Percentiles rank a stretch among this genome's conserved stretches.
Evolutionary conservation across 805 yeast species (phyloP).

Genomic region (Teunomyces atbi): DNA sequence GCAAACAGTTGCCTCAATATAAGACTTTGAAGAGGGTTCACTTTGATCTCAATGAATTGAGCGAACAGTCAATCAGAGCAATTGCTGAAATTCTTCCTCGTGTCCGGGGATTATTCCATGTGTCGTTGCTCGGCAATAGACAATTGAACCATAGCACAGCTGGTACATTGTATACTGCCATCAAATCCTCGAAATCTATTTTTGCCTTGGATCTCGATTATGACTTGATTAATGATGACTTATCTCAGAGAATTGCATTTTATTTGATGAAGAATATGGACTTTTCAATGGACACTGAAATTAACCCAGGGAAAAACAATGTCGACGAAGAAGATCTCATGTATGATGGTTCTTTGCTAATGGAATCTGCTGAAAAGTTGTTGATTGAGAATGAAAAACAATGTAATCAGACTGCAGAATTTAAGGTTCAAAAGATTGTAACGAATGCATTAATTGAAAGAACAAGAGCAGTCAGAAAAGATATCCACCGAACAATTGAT

Average conservation of each 20-base stretch:
- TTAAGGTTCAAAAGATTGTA: slow-evolving; percentile 43
- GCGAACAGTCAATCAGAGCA: slow-evolving; percentile 46
- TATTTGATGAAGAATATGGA: slow-evolving; percentile 60
- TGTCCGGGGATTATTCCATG: slow-evolving; percentile 49
- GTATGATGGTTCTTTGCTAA: slow-evolving; percentile 72
- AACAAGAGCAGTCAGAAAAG: slow-evolving; percentile 48
- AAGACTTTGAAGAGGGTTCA: slow-evolving; percentile 49
- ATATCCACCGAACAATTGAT: slow-evolving; percentile 53
- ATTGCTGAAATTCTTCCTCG: slow-evolving; percentile 48
- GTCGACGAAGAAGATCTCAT: slow-evolving; percentile 62
- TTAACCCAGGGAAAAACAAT: slow-evolving; percentile 65
- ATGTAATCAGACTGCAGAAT: slow-evolving; percentile 30
- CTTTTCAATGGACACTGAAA: slow-evolving; percentile 45
- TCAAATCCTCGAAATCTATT: slow-evolving; percentile 45
- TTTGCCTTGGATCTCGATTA: slow-evolving; percentile 54
- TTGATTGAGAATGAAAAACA: slow-evolving; percentile 32
- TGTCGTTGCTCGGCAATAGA: slow-evolving; percentile 53
- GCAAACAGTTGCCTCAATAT: slow-evolving; percentile 45
- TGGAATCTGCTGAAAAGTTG: slow-evolving; percentile 70
- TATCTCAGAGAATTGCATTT: slow-evolving; percentile 53
- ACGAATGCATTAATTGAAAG: slow-evolving; percentile 51
- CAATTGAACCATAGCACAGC: slow-evolving; percentile 43
- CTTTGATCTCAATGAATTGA: slow-evolving; percentile 52
- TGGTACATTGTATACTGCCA: slow-evolving; percentile 50
- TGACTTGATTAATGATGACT: slow-evolving; percentile 49